These are phyloP conservation scores for Crepidotus variabilis DNA, from an alignment of 768 basidiomycete genomes.

Conservation along the genomic window DNA sequence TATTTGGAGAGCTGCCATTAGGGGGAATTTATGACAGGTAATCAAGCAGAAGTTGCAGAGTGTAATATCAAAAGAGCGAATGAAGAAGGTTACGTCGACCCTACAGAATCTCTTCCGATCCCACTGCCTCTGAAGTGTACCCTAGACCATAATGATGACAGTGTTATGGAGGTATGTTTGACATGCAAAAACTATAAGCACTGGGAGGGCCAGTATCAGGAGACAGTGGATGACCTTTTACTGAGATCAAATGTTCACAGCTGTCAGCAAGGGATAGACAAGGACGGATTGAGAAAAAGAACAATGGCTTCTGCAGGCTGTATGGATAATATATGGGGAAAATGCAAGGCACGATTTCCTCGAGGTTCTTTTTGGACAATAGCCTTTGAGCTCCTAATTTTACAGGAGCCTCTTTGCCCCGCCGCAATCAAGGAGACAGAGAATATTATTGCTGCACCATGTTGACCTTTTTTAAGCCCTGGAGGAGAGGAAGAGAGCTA, in stretches of 20 bases:
- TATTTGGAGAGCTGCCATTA: constrained; percentile 27
- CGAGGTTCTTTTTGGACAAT: background rate
- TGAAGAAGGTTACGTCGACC: constrained; percentile 10
- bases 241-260: constrained; percentile 2
- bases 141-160: background rate
- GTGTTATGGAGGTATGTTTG: background rate
- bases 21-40: constrained; percentile 26
- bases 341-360: constrained; percentile 28
- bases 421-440: constrained; percentile 25
- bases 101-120: constrained; percentile 21
- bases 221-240: constrained; percentile 3
- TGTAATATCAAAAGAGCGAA: background rate
- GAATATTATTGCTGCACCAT: constrained; percentile 24
- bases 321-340: constrained; percentile 10
- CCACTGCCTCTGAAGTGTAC: constrained; percentile 14
- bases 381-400: constrained; percentile 28
- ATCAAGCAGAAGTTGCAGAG: constrained; percentile 11
- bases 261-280: background rate
- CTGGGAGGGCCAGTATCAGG: constrained; percentile 16
- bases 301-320: constrained; percentile 3
- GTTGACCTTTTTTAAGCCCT: constrained; percentile 27
- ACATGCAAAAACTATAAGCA: background rate
- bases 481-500: constrained; percentile 24
- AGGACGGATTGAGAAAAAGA: background rate
- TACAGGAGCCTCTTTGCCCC: constrained; percentile 22